phyloP scores from a whole-genome alignment of 129 eudicot genomes.

The Artemisia argyi region DNA sequence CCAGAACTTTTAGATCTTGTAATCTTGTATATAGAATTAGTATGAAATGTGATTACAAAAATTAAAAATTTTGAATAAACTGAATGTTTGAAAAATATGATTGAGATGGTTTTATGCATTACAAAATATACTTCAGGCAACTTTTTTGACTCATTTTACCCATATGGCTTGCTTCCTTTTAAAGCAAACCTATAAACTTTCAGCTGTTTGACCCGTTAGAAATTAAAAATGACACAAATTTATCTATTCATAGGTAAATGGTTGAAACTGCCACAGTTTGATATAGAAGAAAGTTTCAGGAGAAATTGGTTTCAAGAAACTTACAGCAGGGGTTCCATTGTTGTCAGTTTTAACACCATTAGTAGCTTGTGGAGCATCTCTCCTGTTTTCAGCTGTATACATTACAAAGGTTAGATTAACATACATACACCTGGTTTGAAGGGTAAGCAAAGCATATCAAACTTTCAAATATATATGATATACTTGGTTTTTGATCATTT shows the following conservation, averaged over 20 bases:
- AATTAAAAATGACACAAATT: too few relatives aligned
- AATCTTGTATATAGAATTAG: neutral
- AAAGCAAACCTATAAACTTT: too few relatives aligned
- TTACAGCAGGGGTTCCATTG: constrained; percentile 82
- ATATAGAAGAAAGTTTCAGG: too few relatives aligned
- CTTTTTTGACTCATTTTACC: too few relatives aligned
- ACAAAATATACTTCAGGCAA: too few relatives aligned
- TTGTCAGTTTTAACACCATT: constrained; percentile 74
- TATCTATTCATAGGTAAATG: neutral
- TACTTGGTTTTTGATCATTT: too few relatives aligned
- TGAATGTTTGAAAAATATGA: too few relatives aligned
- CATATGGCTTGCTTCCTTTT: too few relatives aligned
- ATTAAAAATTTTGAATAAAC: too few relatives aligned
- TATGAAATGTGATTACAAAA: too few relatives aligned
- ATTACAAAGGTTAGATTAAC: neutral
- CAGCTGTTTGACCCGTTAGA: too few relatives aligned
- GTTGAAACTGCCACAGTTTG: neutral
- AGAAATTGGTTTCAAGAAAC: constrained; percentile 33
- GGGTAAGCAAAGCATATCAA: neutral
- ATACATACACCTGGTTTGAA: neutral
- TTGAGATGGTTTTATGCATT: too few relatives aligned
- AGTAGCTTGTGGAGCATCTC: constrained; percentile 63
- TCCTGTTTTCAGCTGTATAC: constrained; percentile 77
- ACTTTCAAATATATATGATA: neutral
- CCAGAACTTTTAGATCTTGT: neutral